Evolutionary conservation across 805 yeast species (phyloP).

Genomic region (Wickerhamiella lipophila): DNA sequence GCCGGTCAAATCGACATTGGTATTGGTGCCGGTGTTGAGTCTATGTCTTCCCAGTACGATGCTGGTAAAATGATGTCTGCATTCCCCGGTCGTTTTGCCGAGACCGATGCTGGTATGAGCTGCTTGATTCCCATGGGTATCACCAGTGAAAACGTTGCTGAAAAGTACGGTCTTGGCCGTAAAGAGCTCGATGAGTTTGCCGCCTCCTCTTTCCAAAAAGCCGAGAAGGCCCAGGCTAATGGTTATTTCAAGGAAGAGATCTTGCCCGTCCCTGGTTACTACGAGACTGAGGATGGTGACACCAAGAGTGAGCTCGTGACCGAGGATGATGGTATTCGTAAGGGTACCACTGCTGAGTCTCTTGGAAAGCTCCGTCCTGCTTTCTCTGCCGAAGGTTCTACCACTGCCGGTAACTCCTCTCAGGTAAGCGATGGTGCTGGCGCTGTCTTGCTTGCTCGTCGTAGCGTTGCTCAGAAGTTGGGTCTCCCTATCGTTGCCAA

Average conservation of each 20-base stretch:
- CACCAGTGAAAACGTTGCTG: constrained; percentile 84
- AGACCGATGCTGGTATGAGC: constrained; percentile 41
- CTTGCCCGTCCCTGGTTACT: constrained; percentile 57
- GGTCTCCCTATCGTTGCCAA: constrained; percentile 66
- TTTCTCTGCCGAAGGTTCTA: constrained; percentile 67
- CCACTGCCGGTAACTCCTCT: constrained; percentile 94
- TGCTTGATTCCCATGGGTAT: constrained; percentile 94
- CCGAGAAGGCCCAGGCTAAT: constrained; percentile 53
- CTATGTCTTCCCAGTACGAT: constrained; percentile 87
- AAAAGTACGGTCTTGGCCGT: constrained; percentile 51
- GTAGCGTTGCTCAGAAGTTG: constrained; percentile 67
- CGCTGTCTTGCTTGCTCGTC: constrained; percentile 69
- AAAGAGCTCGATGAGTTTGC: constrained; percentile 77
- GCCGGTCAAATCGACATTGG: constrained; percentile 87
- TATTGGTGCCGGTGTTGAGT: constrained; percentile 84
- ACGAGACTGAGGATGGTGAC: constrained; percentile 45
- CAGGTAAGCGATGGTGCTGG: constrained; percentile 96
- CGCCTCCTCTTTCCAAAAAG: constrained; percentile 74
- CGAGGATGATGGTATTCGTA: constrained; percentile 83
- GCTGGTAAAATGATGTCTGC: constrained; percentile 51
- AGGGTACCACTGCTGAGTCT: constrained; percentile 67
- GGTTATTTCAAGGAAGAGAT: constrained; percentile 86
- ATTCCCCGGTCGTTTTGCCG: constrained; percentile 36
- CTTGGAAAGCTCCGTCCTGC: constrained; percentile 75
- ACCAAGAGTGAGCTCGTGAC: constrained; percentile 43